Percentiles rank a stretch among this genome's conserved stretches.
Conservation (phyloP, 2,329 filamentous ascomycete genomes). For the Pyrenophora graminea region DNA sequence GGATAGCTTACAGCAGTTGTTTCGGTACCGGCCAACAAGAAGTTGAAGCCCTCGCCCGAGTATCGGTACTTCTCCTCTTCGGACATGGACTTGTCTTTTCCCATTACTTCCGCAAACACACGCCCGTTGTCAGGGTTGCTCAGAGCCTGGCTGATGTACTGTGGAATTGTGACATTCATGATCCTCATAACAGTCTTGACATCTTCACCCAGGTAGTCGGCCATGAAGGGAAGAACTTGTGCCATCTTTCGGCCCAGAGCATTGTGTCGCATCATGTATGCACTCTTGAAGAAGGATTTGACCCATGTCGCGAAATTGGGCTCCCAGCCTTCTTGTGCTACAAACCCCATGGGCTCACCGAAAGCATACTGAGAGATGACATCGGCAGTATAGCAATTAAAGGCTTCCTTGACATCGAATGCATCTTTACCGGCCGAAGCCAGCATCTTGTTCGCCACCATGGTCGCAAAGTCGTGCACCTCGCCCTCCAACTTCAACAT, state of each 20-base stretch:
- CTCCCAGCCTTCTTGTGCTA: slow-evolving; percentile 34
- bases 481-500: slow-evolving; percentile 33
- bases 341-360: slow-evolving; percentile 34
- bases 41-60: slow-evolving; percentile 33
- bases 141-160: slow-evolving; percentile 30
- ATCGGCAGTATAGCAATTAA: slow-evolving; percentile 35
- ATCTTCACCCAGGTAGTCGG: slow-evolving; percentile 33
- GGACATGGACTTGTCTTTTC: slow-evolving; percentile 24
- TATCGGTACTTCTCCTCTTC: slow-evolving; percentile 31
- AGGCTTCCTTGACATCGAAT: slow-evolving; percentile 35
- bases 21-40: slow-evolving; percentile 31
- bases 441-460: slow-evolving; percentile 25
- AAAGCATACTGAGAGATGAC: slow-evolving; percentile 35
- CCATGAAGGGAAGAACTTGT: slow-evolving; percentile 31
- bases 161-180: slow-evolving; percentile 32
- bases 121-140: slow-evolving; percentile 31
- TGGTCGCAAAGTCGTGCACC: slow-evolving; percentile 24
- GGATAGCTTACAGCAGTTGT: slow-evolving; percentile 28
- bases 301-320: slow-evolving; percentile 35
- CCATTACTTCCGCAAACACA: slow-evolving; percentile 29
- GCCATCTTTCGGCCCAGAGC: slow-evolving; percentile 28
- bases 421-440: slow-evolving; percentile 24
- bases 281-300: slow-evolving; percentile 32
- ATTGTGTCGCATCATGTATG: slow-evolving; percentile 37
- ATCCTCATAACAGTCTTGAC: slow-evolving; percentile 31